Percentiles rank a stretch among this genome's conserved stretches.
Evolutionary conservation across 1,284 basidiomycete species (phyloP).

Genomic region (Amylostereum areolatum): DNA sequence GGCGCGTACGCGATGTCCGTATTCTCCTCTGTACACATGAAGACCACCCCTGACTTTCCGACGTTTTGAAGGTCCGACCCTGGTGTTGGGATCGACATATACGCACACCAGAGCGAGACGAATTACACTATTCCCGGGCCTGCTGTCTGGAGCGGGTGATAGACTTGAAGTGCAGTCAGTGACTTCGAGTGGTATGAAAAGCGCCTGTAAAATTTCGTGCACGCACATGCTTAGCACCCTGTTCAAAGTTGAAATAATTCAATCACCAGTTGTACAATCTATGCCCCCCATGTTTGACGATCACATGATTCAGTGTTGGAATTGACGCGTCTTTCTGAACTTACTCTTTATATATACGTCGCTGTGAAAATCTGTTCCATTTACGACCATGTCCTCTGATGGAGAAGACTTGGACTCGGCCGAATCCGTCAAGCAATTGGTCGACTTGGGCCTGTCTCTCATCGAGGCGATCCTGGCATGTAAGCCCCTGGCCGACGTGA

Average conservation of each 20-base stretch:
- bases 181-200: too few relatives aligned
- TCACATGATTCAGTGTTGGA: too few relatives aligned
- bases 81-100: constrained; percentile 30
- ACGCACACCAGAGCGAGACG: constrained; percentile 22
- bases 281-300: too few relatives aligned
- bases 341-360: too few relatives aligned
- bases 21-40: neutral
- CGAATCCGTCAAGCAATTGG: constrained; percentile 38
- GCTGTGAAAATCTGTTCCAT: too few relatives aligned
- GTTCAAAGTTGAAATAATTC: too few relatives aligned
- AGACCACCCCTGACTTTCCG: neutral
- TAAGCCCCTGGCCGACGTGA: constrained; percentile 43
- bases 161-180: neutral
- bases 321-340: too few relatives aligned
- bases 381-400: too few relatives aligned
- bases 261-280: too few relatives aligned
- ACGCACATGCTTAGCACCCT: too few relatives aligned
- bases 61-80: constrained; percentile 22
- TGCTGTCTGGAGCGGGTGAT: constrained; percentile 19
- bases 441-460: constrained; percentile 48
- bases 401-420: constrained; percentile 13
- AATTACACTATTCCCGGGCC: constrained; percentile 33
- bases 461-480: constrained; percentile 52
- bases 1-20: constrained; percentile 26
- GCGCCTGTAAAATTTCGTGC: too few relatives aligned